A percentile compares a stretch with the other conserved stretches of the same genome.
These are phyloP conservation scores for Solanum gracilifrons DNA, from an alignment of 257 asterid genomes.

Conservation along the genomic window DNA sequence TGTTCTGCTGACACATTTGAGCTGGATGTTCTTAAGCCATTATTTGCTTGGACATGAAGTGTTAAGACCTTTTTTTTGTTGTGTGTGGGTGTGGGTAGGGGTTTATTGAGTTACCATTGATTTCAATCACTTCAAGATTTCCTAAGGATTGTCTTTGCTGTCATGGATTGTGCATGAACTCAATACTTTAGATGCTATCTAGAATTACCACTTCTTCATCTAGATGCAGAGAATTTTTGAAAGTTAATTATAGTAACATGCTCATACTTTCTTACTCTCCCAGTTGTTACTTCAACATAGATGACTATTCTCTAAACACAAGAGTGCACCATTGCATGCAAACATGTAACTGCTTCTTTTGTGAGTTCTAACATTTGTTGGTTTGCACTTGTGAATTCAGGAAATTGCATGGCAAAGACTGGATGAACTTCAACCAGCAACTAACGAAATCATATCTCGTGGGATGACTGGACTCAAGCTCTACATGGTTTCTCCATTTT, in stretches of 20 bases:
- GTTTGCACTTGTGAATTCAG: slow-evolving; percentile 21
- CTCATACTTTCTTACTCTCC: background rate
- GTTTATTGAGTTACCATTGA: background rate
- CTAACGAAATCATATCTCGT: slow-evolving; percentile 72
- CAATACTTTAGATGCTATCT: background rate
- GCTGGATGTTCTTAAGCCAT: background rate
- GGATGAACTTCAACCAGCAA: slow-evolving; percentile 65
- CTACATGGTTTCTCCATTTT: slow-evolving; percentile 86
- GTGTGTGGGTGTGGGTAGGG: background rate
- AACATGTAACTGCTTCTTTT: background rate
- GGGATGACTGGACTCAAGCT: slow-evolving; percentile 69
- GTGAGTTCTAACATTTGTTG: background rate
- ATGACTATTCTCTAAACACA: background rate
- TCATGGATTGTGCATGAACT: background rate
- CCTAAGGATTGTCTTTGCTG: background rate
- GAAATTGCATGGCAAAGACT: slow-evolving; percentile 94
- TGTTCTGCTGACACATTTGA: background rate
- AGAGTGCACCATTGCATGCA: background rate
- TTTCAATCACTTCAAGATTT: background rate
- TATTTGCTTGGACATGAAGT: background rate
- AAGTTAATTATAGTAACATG: background rate
- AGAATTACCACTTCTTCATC: background rate
- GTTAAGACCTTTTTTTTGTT: background rate
- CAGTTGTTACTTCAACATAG: background rate
- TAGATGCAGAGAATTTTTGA: background rate